phyloP scores from a whole-genome alignment of 2,329 filamentous ascomycete species.

The Podosphaera xanthii region DNA sequence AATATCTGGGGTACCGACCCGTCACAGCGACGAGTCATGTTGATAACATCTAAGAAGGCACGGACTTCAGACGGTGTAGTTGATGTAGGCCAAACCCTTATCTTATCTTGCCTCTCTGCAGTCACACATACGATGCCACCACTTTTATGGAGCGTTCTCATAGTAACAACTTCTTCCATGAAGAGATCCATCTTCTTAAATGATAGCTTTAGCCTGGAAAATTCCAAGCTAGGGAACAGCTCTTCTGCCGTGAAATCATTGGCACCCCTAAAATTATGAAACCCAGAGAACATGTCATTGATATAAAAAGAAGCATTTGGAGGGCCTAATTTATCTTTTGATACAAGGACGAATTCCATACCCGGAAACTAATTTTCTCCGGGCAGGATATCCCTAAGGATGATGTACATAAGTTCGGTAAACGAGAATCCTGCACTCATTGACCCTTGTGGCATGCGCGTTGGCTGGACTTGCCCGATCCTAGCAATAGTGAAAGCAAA shows the following conservation, averaged over 20 bases:
- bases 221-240: neutral
- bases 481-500: no score
- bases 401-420: neutral
- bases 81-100: neutral
- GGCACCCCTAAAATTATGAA: neutral
- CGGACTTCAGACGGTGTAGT: neutral
- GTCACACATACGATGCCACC: neutral
- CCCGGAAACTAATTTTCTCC: neutral
- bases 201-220: conserved; percentile 1
- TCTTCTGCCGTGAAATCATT: neutral
- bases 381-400: neutral
- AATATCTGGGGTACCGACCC: no score
- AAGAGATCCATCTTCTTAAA: conserved; percentile 2
- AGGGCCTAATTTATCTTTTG: neutral
- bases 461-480: no score
- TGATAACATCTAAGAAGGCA: neutral
- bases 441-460: no score
- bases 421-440: no score
- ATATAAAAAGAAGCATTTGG: neutral
- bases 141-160: neutral
- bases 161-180: neutral
- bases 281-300: neutral
- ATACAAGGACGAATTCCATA: neutral
- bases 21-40: neutral
- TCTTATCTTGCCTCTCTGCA: neutral